These are phyloP conservation scores for Penicillium sp. DNA, from an alignment of 2,329 filamentous ascomycete genomes.

Conservation along the genomic window DNA sequence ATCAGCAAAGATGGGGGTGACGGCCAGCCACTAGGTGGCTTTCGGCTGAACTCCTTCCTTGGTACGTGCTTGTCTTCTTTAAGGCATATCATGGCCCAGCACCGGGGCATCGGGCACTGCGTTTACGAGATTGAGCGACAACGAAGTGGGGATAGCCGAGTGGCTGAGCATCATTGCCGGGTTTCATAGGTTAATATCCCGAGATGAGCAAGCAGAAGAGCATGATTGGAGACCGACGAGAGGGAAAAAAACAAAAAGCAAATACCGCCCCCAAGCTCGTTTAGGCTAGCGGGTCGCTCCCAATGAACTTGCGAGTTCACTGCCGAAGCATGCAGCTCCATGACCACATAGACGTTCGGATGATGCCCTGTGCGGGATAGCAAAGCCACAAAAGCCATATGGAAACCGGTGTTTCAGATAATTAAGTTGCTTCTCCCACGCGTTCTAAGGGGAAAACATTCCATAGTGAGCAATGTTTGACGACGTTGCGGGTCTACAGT, in stretches of 20 bases:
- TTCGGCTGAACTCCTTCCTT: background rate
- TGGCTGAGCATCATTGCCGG: background rate
- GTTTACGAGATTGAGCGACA: background rate
- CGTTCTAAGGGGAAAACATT: conserved; percentile 6
- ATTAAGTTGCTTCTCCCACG: background rate
- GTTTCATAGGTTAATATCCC: background rate
- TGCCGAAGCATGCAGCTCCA: conserved; percentile 10
- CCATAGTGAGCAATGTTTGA: conserved; percentile 17
- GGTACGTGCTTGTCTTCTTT: background rate
- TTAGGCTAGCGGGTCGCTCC: conserved; percentile 5
- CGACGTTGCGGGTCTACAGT: conserved; percentile 13
- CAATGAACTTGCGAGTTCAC: conserved; percentile 3
- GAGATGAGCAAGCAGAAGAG: background rate
- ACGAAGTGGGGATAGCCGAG: background rate
- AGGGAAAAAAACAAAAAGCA: background rate
- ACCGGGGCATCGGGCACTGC: background rate
- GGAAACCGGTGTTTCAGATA: conserved; percentile 6
- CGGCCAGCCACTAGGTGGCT: conserved; percentile 3
- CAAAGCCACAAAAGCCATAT: conserved; percentile 24
- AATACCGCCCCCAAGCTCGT: conserved; percentile 1
- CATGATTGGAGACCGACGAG: background rate
- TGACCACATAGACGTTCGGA: background rate
- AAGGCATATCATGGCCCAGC: background rate
- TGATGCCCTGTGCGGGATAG: background rate
- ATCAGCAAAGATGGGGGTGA: conserved; percentile 1